phyloP scores from a whole-genome alignment of 2,329 filamentous ascomycete species.

The Phoma sp. region DNA sequence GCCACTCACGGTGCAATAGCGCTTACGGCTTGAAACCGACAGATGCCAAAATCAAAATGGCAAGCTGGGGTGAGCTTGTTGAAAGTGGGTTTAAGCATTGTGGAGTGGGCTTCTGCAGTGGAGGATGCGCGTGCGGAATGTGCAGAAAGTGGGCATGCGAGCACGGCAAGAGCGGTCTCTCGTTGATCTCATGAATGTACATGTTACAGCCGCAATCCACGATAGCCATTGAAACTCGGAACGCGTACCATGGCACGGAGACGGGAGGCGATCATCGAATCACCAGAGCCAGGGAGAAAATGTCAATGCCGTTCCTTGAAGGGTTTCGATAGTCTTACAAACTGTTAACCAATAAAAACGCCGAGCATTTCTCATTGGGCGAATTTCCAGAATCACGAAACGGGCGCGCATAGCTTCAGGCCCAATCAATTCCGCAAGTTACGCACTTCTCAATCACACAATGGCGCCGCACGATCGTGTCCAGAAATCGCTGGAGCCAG shows the following conservation, averaged over 20 bases:
- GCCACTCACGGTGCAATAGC: constrained; percentile 41
- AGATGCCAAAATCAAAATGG: constrained; percentile 18
- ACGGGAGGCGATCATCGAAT: neutral
- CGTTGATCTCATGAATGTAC: constrained; percentile 3
- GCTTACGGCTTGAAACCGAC: constrained; percentile 37
- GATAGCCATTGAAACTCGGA: constrained; percentile 12
- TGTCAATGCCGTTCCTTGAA: neutral
- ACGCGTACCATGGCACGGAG: constrained; percentile 1
- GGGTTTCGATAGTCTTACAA: neutral
- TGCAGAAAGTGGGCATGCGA: constrained; percentile 5
- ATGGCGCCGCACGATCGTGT: neutral
- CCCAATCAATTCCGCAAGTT: constrained; percentile 2
- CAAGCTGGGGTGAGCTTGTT: constrained; percentile 16
- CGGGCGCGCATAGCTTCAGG: neutral
- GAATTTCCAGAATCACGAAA: neutral
- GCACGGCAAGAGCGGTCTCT: neutral
- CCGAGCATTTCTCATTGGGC: constrained; percentile 3
- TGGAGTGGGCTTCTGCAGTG: neutral
- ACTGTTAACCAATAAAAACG: neutral
- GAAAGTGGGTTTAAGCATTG: constrained; percentile 10
- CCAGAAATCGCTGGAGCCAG: constrained; percentile 5
- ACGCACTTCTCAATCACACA: constrained; percentile 3
- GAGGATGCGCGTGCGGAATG: constrained; percentile 7
- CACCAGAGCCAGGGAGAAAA: neutral
- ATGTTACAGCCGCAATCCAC: constrained; percentile 7